Evolutionary conservation across 768 basidiomycete species (phyloP), one percentile per base, ranked within the genome.

Genomic region (Dioszegia crocea): DNA sequence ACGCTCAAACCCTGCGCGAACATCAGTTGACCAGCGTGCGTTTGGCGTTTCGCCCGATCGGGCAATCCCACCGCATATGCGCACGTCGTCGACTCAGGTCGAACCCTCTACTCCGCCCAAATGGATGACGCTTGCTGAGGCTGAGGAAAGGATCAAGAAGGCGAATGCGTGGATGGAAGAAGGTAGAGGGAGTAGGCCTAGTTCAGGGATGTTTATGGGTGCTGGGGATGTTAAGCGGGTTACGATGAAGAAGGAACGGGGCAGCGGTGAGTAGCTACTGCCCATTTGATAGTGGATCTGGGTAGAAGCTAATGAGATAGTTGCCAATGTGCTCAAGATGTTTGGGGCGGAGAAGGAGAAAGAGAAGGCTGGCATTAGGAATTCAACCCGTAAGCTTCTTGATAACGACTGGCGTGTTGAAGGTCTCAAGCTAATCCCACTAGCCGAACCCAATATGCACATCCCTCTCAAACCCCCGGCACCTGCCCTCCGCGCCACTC

Each of bases 91-190:
- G 1, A 64, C 62, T 19, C 70, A 71, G 49, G 73, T 72, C 11
- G 70, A 72, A 47, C 73, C 73, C 29, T 62, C 70, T 8, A 71
- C 73, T n/a, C 73, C 71, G 21, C 67, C 68, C 39, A 70, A 73
- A 48, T 73, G 67, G 63, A 66, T 68, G 62, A 70, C 62, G 11
- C 55, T 57, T 38, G 64, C 62, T 17, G 61, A 66, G 55, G 68
- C 68, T 12, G 68, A 66, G 40, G 66, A 65, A 31, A 61, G 50
- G 31, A 57, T 64, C 40, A 58, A 46, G 23, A 45, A 43, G 27
- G 71, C 66, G 3, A 63, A 64, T 46, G 62, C 49, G 31, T 56
- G 57, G 64, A 53, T 66, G 31, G 59, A 63, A 39, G 49, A 64
- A 46, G 51, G 52, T 12, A 31, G 24, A 24, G 30, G 16, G 23